Base-by-base conservation (phyloP, 345 rosid genomes). In the Microthlaspi erraticum region DNA sequence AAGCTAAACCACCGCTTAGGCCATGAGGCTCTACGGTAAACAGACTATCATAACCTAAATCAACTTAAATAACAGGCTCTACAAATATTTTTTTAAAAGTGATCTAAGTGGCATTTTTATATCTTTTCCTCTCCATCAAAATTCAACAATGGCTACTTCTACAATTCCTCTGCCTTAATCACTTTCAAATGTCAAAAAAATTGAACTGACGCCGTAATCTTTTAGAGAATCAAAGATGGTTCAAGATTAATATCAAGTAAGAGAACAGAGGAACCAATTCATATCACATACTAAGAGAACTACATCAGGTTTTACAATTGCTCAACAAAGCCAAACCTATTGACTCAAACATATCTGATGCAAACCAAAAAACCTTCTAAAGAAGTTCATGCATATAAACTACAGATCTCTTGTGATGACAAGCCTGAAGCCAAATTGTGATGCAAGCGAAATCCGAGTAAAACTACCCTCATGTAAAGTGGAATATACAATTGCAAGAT, bases 401-500 rank as follows among this genome's bases (percentile, higher is more conserved):
- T 20, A 70, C 7, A 31, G 29, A 26, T 26, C 29, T 14, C 75
- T 50, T 51, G 60, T 60, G 18, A 17, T 11, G 32, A 38, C 5
- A 60, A 26, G 48, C 14, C 59, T 18, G 33, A 17, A 48, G 31
- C 66, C 73, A 36, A 36, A 16, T 42, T 38, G 19, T 59, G 10
- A 59, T 16, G 59, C 74, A 59, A 16, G 29, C 23, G 48, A 52
- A 52, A 26, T 2, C 51, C 9, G 36, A 51, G 49, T 37, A 23
- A 36, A 17, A 57, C 1, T 7, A 38, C 48, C 23, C 37, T 52
- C 49, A 38, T 51, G 70, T 51, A 36, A 53, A 70, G 17, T 38
- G 10, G 57, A 73, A 57, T 65, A 65, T 57, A 65, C 72, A 72
- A 26, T 34, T 63, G 26, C 39, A 63, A 63, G 3, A 64, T 6